Evolutionary conservation across 2,329 filamentous ascomycete genomes (phyloP).

Genomic region (Paecilomyces sp.): DNA sequence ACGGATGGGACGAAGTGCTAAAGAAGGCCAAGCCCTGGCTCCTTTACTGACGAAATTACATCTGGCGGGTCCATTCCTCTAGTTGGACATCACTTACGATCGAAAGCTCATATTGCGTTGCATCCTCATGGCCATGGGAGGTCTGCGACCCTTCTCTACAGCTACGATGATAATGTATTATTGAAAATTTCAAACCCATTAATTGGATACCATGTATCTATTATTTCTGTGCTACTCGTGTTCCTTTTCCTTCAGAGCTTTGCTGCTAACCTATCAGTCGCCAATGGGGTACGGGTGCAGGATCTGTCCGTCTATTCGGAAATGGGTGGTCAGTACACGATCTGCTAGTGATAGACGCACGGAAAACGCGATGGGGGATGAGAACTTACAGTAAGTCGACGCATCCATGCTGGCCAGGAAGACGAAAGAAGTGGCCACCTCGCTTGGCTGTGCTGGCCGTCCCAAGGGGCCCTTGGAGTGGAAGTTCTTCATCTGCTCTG

Average conservation of each 20-base stretch:
- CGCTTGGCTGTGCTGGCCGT: slow-evolving; percentile 30
- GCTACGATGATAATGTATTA: background rate
- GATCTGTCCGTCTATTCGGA: slow-evolving; percentile 24
- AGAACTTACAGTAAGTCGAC: slow-evolving; percentile 26
- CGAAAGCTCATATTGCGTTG: background rate
- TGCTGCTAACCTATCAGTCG: slow-evolving; percentile 13
- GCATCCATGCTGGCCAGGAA: slow-evolving; percentile 30
- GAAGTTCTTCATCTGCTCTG: slow-evolving; percentile 27
- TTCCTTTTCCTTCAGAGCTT: background rate
- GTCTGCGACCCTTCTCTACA: background rate
- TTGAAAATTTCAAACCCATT: background rate
- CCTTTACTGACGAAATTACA: slow-evolving; percentile 17
- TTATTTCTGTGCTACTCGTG: background rate
- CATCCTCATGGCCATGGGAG: background rate
- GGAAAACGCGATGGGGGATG: background rate
- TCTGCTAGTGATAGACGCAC: background rate
- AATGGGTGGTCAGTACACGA: background rate
- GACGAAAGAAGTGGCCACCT: slow-evolving; percentile 33
- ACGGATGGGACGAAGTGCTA: slow-evolving; percentile 30
- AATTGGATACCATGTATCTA: background rate
- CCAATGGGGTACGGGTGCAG: slow-evolving; percentile 28
- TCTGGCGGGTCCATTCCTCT: background rate
- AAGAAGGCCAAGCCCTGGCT: slow-evolving; percentile 28
- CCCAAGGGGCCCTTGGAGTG: slow-evolving; percentile 21
- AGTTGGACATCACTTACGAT: background rate